A percentile compares a stretch with the other conserved stretches of the same genome.
Conservation (phyloP, 257 asterid species). For the Lycium barbarum region DNA sequence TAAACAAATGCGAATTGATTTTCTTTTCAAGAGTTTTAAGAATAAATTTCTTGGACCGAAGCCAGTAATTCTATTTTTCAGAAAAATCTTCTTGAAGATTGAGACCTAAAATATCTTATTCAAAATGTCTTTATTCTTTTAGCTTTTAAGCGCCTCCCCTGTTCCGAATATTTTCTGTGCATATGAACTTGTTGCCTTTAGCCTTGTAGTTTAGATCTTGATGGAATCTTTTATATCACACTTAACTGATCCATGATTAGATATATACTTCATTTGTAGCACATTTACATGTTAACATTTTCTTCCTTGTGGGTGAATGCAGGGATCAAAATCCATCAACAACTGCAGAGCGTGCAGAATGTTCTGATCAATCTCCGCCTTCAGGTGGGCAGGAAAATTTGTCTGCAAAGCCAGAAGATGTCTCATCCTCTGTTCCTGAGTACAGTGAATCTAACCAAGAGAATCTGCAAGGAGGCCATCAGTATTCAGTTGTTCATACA, state of each 20-base stretch:
- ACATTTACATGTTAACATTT: not conserved
- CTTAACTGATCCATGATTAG: slow-evolving; percentile 31
- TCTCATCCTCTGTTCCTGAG: slow-evolving; percentile 55
- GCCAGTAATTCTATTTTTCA: not conserved
- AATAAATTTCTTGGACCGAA: not conserved
- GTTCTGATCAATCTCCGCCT: slow-evolving; percentile 57
- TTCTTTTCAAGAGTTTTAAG: not conserved
- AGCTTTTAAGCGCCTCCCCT: not conserved
- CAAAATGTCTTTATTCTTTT: not conserved
- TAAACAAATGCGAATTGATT: not conserved
- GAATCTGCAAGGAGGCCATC: slow-evolving; percentile 60
- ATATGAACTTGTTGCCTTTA: slow-evolving; percentile 5
- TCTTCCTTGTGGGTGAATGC: slow-evolving; percentile 27
- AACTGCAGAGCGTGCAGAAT: slow-evolving; percentile 55
- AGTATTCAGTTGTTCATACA: slow-evolving; percentile 54
- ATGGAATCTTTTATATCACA: slow-evolving; percentile 15
- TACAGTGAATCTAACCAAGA: slow-evolving; percentile 62
- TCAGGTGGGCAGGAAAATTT: slow-evolving; percentile 47
- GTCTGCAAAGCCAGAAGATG: slow-evolving; percentile 57
- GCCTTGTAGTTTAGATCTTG: slow-evolving; percentile 17
- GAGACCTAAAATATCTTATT: not conserved
- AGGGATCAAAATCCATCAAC: slow-evolving; percentile 61
- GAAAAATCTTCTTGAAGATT: slow-evolving; percentile 19
- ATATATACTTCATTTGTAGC: slow-evolving; percentile 13
- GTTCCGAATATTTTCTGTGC: not conserved